These are phyloP conservation scores for Tulasnella calospora DNA, from an alignment of 768 basidiomycete species.

Conservation along the genomic window DNA sequence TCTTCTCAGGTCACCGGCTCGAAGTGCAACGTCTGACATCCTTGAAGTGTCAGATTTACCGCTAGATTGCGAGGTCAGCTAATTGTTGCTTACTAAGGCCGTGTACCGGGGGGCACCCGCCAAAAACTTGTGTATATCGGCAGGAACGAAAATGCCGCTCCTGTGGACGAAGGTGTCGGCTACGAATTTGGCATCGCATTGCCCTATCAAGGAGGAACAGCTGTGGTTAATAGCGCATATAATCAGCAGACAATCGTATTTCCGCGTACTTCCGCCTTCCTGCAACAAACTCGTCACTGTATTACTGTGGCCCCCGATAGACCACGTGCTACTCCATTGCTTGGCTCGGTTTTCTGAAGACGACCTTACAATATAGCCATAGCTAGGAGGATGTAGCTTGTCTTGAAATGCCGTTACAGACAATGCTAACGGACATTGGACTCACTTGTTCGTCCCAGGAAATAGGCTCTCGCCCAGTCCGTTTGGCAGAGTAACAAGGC, in stretches of 20 bases:
- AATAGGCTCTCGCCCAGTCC: constrained; percentile 41
- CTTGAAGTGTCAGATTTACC: neutral
- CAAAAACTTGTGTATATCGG: neutral
- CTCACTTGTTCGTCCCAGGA: constrained; percentile 61
- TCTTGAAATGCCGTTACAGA: neutral
- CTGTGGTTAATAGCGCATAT: neutral
- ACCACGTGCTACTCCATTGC: neutral
- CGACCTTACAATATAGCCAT: neutral
- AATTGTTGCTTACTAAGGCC: neutral
- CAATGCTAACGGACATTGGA: neutral
- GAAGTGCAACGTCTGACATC: neutral
- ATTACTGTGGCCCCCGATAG: neutral
- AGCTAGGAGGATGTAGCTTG: neutral
- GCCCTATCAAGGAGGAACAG: too few relatives aligned
- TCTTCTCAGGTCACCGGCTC: too few relatives aligned
- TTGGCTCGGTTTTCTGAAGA: neutral
- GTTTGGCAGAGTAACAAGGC: neutral
- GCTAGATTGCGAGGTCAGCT: neutral
- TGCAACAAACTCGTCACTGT: neutral
- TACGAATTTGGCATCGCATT: too few relatives aligned
- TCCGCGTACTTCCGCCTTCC: neutral
- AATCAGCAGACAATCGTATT: neutral
- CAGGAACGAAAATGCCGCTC: neutral
- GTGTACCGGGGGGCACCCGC: neutral
- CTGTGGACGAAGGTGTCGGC: too few relatives aligned